A percentile compares a stretch with the other conserved stretches of the same genome.
Conservation (phyloP, 2,329 filamentous ascomycete species). For the Stachybotrys chlorohalonatus region DNA sequence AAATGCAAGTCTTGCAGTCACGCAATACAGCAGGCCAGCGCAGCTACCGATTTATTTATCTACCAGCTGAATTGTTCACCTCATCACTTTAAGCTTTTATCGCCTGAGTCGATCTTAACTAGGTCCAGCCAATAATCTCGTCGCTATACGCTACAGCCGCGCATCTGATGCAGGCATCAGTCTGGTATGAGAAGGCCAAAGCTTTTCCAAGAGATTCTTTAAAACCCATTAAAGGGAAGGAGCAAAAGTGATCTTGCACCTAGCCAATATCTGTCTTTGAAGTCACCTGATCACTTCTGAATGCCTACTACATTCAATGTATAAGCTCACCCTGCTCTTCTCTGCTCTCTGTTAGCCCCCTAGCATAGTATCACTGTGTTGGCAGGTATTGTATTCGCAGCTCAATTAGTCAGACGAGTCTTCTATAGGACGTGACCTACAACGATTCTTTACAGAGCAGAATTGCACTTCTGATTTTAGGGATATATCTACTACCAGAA, state of each 20-base stretch:
- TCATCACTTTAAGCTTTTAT: too few relatives aligned
- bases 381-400: background rate
- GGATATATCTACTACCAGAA: background rate
- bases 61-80: too few relatives aligned
- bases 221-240: background rate
- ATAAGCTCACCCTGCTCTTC: background rate
- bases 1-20: too few relatives aligned
- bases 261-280: background rate
- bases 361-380: background rate
- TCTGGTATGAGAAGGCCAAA: slow-evolving; percentile 9
- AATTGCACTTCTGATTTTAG: background rate
- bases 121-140: slow-evolving; percentile 8
- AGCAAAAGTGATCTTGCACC: background rate
- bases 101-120: slow-evolving; percentile 6
- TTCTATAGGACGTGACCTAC: background rate
- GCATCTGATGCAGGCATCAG: slow-evolving; percentile 6
- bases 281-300: background rate
- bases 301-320: background rate
- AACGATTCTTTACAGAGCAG: background rate
- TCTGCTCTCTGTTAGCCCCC: background rate
- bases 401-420: background rate
- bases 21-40: too few relatives aligned
- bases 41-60: too few relatives aligned
- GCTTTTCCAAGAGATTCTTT: slow-evolving; percentile 5
- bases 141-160: slow-evolving; percentile 10